Percentiles rank a stretch among this genome's conserved stretches.
Conservation (phyloP, 306 rosid species). For the Hippophae rhamnoides region DNA sequence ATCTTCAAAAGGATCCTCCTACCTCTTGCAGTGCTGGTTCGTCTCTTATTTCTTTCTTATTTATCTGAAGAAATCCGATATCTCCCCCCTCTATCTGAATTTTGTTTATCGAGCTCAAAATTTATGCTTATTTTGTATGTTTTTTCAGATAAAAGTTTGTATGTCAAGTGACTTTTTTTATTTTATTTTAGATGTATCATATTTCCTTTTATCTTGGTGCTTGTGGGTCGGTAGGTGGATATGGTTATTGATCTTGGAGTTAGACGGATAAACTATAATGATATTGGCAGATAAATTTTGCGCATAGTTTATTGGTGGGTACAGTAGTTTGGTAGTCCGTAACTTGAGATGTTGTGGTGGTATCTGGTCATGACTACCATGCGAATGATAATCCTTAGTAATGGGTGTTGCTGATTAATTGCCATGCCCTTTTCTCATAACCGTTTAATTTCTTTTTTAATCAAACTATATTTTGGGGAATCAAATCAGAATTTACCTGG, state of each 20-base stretch:
- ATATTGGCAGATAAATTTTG: background rate
- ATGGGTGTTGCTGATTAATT: background rate
- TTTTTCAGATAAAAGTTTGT: background rate
- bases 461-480: no score
- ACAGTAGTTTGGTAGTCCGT: background rate
- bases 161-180: no score
- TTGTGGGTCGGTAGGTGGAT: background rate
- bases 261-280: background rate
- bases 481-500: no score
- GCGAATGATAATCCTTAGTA: background rate
- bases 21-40: constrained; percentile 72
- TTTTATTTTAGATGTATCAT: no score
- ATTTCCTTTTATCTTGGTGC: no score
- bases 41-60: background rate
- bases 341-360: background rate
- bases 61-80: background rate
- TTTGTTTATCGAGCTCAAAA: no score
- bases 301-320: background rate
- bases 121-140: background rate
- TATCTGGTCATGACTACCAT: background rate
- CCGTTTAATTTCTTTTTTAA: no score
- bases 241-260: background rate
- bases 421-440: no score
- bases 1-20: constrained; percentile 72
- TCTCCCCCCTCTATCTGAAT: no score